Evolutionary conservation across 192 early-diverging fungal genomes (phyloP), one percentile per base, ranked within the genome.

Genomic region (Diversispora eburnea): DNA sequence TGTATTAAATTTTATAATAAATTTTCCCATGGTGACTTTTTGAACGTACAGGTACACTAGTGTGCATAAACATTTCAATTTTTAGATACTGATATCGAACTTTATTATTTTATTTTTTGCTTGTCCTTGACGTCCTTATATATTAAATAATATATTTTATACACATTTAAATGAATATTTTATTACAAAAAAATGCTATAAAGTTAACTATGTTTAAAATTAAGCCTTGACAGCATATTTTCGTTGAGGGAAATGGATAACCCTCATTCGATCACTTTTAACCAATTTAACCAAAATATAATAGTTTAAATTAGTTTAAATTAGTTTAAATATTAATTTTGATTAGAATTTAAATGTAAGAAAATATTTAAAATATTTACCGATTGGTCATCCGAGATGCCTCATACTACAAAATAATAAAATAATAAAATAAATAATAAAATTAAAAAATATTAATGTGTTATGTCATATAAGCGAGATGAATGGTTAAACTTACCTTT

Each of bases 171-270:
- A 33, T 33, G 25, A 33, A 33, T 33, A 33, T 33, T 33, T 33
- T 33, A 33, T 33, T 33, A 33, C 25, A 33, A 33, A 33, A 33
- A 33, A 33, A 33, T 33, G 25, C 25, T 33, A 33, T 33, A 33
- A 33, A 33, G 25, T 33, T 33, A 33, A 33, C 25, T 33, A 33
- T 33, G 25, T 33, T 33, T 33, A 33, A 33, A 33, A 79, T 87
- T 90, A 93, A 61, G 91, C 91, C 87, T 92, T 92, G 83, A 93
- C 82, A 75, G 92, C 94, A 77, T 87, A 96, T 91, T 94, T 94
- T 84, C 97, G 94, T 70, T 83, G 87, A 76, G 93, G 91, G 88
- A 96, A 97, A 89, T 94, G 89, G 54, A 77, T 82, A 60, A 85
- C 87, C 90, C 93, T 92, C 91, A 97, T 97, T 75, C 84, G 83